These are phyloP conservation scores for Tylopilus orsonianus DNA, from an alignment of 1,284 basidiomycete species.

Conservation along the genomic window DNA sequence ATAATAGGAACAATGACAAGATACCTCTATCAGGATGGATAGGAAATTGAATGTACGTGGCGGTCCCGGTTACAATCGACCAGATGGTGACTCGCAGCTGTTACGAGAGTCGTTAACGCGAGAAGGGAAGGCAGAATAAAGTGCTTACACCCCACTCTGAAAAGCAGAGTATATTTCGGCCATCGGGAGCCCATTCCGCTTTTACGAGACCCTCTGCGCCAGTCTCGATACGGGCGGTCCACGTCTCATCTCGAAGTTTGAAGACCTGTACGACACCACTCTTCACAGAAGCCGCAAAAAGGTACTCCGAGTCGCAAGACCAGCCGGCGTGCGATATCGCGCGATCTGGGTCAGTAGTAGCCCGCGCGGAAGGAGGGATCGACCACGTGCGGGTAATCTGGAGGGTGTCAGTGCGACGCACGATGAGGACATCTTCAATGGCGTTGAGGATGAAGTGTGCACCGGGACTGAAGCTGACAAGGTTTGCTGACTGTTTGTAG, in stretches of 20 bases:
- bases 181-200: slow-evolving; percentile 85
- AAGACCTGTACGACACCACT: slow-evolving; percentile 66
- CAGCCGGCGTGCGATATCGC: slow-evolving; percentile 75
- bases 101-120: slow-evolving; percentile 3
- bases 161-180: slow-evolving; percentile 79
- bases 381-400: slow-evolving; percentile 74
- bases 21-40: slow-evolving; percentile 74
- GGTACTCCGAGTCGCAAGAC: slow-evolving; percentile 81
- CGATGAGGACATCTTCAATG: slow-evolving; percentile 67
- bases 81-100: slow-evolving; percentile 81
- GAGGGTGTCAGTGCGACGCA: slow-evolving; percentile 74
- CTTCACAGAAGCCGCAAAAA: slow-evolving; percentile 72
- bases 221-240: slow-evolving; percentile 69
- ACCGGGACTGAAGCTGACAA: slow-evolving; percentile 73
- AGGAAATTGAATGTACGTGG: slow-evolving; percentile 78
- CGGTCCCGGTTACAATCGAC: slow-evolving; percentile 67
- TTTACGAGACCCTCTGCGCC: slow-evolving; percentile 82
- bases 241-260: slow-evolving; percentile 72
- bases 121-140: slow-evolving; percentile 4
- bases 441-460: slow-evolving; percentile 75
- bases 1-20: neutral
- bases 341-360: slow-evolving; percentile 14
- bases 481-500: slow-evolving; percentile 66
- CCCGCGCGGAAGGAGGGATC: slow-evolving; percentile 49
- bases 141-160: slow-evolving; percentile 83